A percentile compares a stretch with the other conserved stretches of the same genome.
These are phyloP conservation scores for Spathaspora gorwiae DNA, from an alignment of 805 yeast species.

Conservation along the genomic window DNA sequence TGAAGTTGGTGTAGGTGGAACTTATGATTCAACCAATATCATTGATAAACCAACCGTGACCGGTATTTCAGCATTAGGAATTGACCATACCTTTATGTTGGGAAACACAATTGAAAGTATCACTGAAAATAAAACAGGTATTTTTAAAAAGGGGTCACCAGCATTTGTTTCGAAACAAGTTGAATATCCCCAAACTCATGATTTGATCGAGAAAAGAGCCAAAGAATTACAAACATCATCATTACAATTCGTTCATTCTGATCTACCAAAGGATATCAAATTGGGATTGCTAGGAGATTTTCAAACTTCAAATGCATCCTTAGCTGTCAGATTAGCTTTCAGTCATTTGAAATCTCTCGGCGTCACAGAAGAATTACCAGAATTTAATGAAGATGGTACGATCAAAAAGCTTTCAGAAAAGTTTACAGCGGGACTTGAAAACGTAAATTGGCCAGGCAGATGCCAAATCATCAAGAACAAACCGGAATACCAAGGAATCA, in stretches of 20 bases:
- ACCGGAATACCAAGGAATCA: constrained; percentile 37
- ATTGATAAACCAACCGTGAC: constrained; percentile 75
- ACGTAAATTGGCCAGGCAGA: constrained; percentile 91
- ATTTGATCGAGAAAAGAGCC: constrained; percentile 63
- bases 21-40: constrained; percentile 92
- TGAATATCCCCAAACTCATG: constrained; percentile 46
- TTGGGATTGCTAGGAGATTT: constrained; percentile 82
- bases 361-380: constrained; percentile 22
- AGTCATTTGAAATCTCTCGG: constrained; percentile 55
- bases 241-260: constrained; percentile 49
- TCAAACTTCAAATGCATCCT: constrained; percentile 80
- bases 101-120: constrained; percentile 86
- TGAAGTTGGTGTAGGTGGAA: constrained; percentile 99
- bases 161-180: constrained; percentile 66
- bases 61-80: constrained; percentile 82
- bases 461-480: constrained; percentile 66
- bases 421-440: constrained; percentile 55
- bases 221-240: constrained; percentile 46
- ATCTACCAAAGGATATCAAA: constrained; percentile 32
- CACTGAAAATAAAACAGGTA: constrained; percentile 96
- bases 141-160: constrained; percentile 63
- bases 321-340: constrained; percentile 70
- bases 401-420: constrained; percentile 39
- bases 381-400: constrained; percentile 13
- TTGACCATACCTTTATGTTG: constrained; percentile 83